A percentile compares a stretch with the other conserved stretches of the same genome.
Evolutionary conservation across 371 early-diverging fungal genomes (phyloP).

Genomic region (Mortierella sp.): DNA sequence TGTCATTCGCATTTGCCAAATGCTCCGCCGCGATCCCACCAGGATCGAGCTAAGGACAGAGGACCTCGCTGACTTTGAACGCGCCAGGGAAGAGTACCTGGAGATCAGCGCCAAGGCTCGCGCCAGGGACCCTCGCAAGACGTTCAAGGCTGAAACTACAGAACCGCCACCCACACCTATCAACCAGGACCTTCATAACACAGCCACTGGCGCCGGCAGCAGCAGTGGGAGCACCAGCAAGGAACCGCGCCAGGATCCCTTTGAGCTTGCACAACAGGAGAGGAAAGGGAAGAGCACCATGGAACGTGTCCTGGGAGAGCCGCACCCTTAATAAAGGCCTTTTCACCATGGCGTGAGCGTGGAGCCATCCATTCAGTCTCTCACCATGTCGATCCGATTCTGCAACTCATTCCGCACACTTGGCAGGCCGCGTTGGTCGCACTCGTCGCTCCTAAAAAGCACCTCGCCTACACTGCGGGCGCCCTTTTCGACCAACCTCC

Average conservation of each 20-base stretch:
- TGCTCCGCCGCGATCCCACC: slow-evolving; percentile 51
- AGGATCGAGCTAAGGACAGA: slow-evolving; percentile 42
- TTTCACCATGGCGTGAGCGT: no score
- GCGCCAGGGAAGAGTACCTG: slow-evolving; percentile 38
- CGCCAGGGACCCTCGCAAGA: slow-evolving; percentile 7
- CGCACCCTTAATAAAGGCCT: not conserved
- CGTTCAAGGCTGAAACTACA: slow-evolving; percentile 7
- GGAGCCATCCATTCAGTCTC: no score
- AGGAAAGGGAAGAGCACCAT: slow-evolving; percentile 28
- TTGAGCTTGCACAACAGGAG: slow-evolving; percentile 30
- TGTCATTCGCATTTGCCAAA: slow-evolving; percentile 3
- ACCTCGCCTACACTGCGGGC: slow-evolving; percentile 7
- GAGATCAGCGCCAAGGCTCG: slow-evolving; percentile 3
- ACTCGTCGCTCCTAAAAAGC: not conserved
- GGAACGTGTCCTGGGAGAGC: slow-evolving; percentile 26
- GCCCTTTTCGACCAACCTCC: slow-evolving; percentile 13
- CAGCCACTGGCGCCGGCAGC: not conserved
- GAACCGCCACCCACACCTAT: slow-evolving; percentile 40
- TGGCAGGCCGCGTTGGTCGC: not conserved
- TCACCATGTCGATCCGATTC: no score
- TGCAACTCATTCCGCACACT: not conserved
- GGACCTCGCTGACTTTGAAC: slow-evolving; percentile 42
- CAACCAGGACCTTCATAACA: not conserved
- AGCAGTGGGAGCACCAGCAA: not conserved
- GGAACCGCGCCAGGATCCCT: slow-evolving; percentile 17